Conservation (phyloP, 1,284 basidiomycete species). For the Microbotryum lychnidis-dioicae region DNA sequence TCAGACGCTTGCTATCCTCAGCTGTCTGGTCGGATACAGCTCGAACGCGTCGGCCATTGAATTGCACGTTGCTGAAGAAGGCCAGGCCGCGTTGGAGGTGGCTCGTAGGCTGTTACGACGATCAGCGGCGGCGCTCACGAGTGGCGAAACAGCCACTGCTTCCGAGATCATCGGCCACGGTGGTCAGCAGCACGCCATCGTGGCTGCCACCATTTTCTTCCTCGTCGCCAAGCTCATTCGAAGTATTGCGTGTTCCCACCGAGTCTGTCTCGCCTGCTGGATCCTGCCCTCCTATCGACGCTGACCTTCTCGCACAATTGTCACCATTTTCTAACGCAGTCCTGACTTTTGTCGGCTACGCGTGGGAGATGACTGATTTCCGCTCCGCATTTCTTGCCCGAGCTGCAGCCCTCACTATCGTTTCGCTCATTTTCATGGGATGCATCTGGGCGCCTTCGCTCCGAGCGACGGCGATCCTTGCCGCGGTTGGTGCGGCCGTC, state of each 20-base stretch:
- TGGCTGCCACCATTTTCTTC: slow-evolving; percentile 1
- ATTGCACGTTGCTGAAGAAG: no score
- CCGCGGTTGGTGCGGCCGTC: not conserved
- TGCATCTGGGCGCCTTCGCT: not conserved
- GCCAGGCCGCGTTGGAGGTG: no score
- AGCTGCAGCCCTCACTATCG: not conserved
- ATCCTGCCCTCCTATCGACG: no score
- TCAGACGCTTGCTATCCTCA: slow-evolving; percentile 1
- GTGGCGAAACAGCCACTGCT: not conserved
- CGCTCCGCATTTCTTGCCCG: not conserved
- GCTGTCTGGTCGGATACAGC: not conserved
- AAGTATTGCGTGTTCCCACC: not conserved
- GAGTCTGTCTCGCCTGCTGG: no score
- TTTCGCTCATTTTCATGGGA: not conserved
- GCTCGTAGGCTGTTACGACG: no score
- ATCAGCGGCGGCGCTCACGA: no score
- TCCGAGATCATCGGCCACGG: not conserved
- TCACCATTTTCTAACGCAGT: not conserved
- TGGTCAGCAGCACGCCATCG: slow-evolving; percentile 2
- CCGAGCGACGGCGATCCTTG: not conserved
- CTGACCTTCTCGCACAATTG: no score
- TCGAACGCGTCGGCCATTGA: not conserved
- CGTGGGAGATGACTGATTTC: not conserved
- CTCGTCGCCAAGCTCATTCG: slow-evolving; percentile 2
- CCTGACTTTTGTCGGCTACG: not conserved